phyloP scores from a whole-genome alignment of 2,329 filamentous ascomycete genomes.

The Epichloe scottii region DNA sequence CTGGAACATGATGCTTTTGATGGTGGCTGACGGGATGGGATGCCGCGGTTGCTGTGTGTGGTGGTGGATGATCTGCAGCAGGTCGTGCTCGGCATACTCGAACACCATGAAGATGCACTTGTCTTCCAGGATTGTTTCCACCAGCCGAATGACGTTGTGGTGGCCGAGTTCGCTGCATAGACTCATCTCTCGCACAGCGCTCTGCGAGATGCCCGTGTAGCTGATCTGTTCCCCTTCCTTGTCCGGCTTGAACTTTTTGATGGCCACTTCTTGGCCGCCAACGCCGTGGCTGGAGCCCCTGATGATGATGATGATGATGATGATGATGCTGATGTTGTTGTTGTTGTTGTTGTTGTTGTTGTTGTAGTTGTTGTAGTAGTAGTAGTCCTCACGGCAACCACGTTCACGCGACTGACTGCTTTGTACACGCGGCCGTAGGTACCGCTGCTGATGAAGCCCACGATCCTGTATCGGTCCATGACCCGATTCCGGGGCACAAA shows the following conservation, averaged over 20 bases:
- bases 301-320: too few relatives aligned
- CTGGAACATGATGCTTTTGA: conserved; percentile 93
- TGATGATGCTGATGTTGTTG: not conserved
- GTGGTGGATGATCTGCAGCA: conserved; percentile 96
- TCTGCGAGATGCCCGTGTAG: conserved; percentile 96
- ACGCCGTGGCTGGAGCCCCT: conserved; percentile 23
- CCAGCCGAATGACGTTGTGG: conserved; percentile 75
- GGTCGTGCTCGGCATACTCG: conserved; percentile 94
- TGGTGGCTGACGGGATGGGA: conserved; percentile 74
- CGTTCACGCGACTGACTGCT: conserved; percentile 50
- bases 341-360: conserved; percentile 1
- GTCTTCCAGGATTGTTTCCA: conserved; percentile 94
- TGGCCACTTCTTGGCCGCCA: conserved; percentile 72
- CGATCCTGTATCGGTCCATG: conserved; percentile 85
- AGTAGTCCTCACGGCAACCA: conserved; percentile 3
- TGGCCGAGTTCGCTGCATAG: conserved; percentile 86
- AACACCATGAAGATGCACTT: conserved; percentile 99
- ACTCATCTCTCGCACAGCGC: conserved; percentile 93
- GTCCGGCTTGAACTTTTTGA: conserved; percentile 99
- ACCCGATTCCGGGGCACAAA: conserved; percentile 76
- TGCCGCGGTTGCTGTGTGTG: conserved; percentile 83
- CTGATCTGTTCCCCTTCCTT: conserved; percentile 92
- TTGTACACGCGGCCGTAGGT: conserved; percentile 99
- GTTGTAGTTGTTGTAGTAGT: not conserved
- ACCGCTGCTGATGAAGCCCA: conserved; percentile 95